phyloP scores from a whole-genome alignment of 345 rosid species.

The Orychophragmus violaceus region DNA sequence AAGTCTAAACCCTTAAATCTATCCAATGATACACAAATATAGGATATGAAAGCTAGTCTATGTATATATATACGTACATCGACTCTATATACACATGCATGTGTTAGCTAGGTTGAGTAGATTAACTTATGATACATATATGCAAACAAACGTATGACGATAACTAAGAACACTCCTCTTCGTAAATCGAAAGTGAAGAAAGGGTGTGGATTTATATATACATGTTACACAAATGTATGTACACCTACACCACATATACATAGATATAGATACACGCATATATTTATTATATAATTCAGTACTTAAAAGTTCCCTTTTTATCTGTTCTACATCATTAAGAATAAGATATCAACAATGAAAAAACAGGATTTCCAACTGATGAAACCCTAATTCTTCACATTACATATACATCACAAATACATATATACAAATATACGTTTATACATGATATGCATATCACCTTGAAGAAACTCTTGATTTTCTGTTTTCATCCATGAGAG shows the following conservation, averaged over 20 bases:
- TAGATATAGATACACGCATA: not conserved
- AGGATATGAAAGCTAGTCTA: not conserved
- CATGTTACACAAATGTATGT: not conserved
- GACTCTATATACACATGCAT: not conserved
- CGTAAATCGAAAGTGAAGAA: not conserved
- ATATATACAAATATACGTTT: not conserved
- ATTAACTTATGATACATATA: not conserved
- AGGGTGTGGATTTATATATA: not conserved
- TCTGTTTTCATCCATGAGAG: slow-evolving; percentile 37
- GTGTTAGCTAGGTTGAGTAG: not conserved
- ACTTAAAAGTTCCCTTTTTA: not conserved
- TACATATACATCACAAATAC: not conserved
- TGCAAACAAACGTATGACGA: not conserved
- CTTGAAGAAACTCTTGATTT: slow-evolving; percentile 35
- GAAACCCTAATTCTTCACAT: slow-evolving; percentile 11
- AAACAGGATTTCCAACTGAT: slow-evolving; percentile 3
- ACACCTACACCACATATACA: not conserved
- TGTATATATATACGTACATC: not conserved
- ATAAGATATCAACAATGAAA: not conserved
- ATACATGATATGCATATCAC: slow-evolving; percentile 24
- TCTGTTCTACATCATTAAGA: not conserved
- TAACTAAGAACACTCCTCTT: not conserved
- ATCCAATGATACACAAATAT: not conserved
- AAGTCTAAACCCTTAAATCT: not conserved
- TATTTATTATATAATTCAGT: not conserved